These are phyloP conservation scores for Moniliella sp. DNA, from an alignment of 1,284 basidiomycete genomes.

Conservation along the genomic window DNA sequence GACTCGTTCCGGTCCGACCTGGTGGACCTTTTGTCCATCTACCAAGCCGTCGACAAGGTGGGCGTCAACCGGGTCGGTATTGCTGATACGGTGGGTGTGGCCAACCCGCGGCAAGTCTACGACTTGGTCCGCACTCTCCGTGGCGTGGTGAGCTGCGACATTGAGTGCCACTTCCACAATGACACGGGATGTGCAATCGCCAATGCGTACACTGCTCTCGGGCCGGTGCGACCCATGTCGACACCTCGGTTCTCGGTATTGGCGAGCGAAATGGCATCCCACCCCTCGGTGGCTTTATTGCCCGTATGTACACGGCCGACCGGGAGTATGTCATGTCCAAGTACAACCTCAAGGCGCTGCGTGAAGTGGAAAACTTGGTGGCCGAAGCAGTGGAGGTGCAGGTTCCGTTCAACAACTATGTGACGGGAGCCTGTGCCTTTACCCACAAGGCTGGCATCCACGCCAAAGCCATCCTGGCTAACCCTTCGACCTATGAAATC, in stretches of 20 bases:
- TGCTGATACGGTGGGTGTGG: slow-evolving; percentile 95
- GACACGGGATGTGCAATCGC: slow-evolving; percentile 85
- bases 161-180: slow-evolving; percentile 95
- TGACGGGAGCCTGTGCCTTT: slow-evolving; percentile 87
- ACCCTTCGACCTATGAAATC: slow-evolving; percentile 69
- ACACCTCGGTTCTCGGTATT: slow-evolving; percentile 66
- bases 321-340: slow-evolving; percentile 98
- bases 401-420: slow-evolving; percentile 81
- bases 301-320: slow-evolving; percentile 60
- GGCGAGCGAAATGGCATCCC: slow-evolving; percentile 98
- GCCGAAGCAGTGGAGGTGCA: slow-evolving; percentile 96
- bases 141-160: slow-evolving; percentile 55
- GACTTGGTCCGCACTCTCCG: slow-evolving; percentile 87
- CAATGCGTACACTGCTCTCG: slow-evolving; percentile 91
- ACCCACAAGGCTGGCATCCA: slow-evolving; percentile 99
- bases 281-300: slow-evolving; percentile 83
- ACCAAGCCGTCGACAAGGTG: slow-evolving; percentile 98
- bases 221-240: slow-evolving; percentile 95
- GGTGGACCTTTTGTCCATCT: slow-evolving; percentile 92
- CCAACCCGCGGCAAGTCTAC: slow-evolving; percentile 94
- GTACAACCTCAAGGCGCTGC: slow-evolving; percentile 91
- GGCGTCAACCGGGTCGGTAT: slow-evolving; percentile 98
- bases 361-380: slow-evolving; percentile 95
- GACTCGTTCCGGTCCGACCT: slow-evolving; percentile 99
- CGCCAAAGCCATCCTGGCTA: slow-evolving; percentile 98